Percentiles rank a stretch among this genome's conserved stretches.
phyloP scores from a whole-genome alignment of 179 eudicot species.

The Heliamphora pulchella region DNA sequence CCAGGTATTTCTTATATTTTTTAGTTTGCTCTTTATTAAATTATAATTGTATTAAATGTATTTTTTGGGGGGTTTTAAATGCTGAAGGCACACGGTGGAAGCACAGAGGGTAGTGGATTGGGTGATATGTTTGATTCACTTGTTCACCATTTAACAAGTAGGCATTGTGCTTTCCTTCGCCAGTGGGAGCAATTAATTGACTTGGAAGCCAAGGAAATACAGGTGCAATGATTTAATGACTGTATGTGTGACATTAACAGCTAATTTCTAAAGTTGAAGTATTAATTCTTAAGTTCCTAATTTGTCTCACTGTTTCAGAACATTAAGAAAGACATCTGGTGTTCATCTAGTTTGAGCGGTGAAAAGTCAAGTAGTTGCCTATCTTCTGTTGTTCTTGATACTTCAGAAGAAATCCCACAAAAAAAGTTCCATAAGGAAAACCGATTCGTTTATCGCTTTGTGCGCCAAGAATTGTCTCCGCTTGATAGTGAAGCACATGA shows the following conservation, averaged over 20 bases:
- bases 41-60: constrained; percentile 4
- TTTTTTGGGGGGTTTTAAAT: constrained; percentile 16
- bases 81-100: constrained; percentile 74
- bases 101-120: constrained; percentile 75
- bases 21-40: not conserved
- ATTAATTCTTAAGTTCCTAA: too few relatives aligned
- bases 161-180: constrained; percentile 58
- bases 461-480: constrained; percentile 38
- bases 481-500: constrained; percentile 19
- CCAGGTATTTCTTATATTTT: not conserved
- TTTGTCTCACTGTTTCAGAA: constrained; percentile 30
- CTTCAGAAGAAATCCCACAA: constrained; percentile 38
- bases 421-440: constrained; percentile 33
- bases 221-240: constrained; percentile 34
- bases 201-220: constrained; percentile 79
- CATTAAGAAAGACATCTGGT: constrained; percentile 42
- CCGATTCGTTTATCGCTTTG: constrained; percentile 62
- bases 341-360: constrained; percentile 34
- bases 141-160: constrained; percentile 60
- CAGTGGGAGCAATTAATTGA: constrained; percentile 85
- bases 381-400: constrained; percentile 66
- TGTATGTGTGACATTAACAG: not conserved
- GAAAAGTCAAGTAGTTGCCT: constrained; percentile 43
- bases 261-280: not conserved
- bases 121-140: constrained; percentile 65